Evolutionary conservation across 148 eudicot genomes (phyloP), one percentile per base, ranked within the genome.

Genomic region (Bassia scoparia): DNA sequence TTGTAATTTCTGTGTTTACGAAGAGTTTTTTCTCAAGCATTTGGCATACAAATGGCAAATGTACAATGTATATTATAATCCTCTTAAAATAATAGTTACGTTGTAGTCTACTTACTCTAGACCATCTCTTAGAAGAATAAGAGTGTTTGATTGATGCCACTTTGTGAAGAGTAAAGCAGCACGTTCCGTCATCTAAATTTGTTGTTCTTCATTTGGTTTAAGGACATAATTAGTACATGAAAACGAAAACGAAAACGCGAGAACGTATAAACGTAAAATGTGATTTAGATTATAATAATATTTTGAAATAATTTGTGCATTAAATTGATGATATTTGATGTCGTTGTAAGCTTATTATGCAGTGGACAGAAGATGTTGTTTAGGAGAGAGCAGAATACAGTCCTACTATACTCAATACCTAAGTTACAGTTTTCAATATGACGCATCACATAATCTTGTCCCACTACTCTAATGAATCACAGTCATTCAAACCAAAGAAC

Each of bases 391-490:
- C 48, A 63, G 30, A 35, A n/a, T 3, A 17, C 46, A 63, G 37
- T 5, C 37, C 12, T 41, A 21, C n/a, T 52, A 50, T 17, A 63
- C n/a, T n/a, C 37, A 63, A 63, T 63, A n/a, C 35, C 67, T 8
- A 35, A 63, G 13, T n/a, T 63, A 48, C 48, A 63, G 46, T 37
- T 63, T 27, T 37, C 21, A n/a, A 16, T 35, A 63, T 63, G 67
- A 63, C 37, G 67, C n/a, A 63, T 63, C 46, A 63, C n/a, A 63
- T 63, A 48, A 63, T 35, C 37, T 10, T 63, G 67, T 63, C 37
- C 46, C 67, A n/a, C 67, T 48, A 63, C 67, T 9, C 67, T 63
- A 12, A 21, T 35, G 27, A n/a, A 63, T 63, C n/a, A 23, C 12
- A 21, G n/a, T 63, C 29, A 35, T 33, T 35, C 27, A 15, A 35